phyloP scores from a whole-genome alignment of 176 grass and related monocot genomes.

The Carex scoparia region DNA sequence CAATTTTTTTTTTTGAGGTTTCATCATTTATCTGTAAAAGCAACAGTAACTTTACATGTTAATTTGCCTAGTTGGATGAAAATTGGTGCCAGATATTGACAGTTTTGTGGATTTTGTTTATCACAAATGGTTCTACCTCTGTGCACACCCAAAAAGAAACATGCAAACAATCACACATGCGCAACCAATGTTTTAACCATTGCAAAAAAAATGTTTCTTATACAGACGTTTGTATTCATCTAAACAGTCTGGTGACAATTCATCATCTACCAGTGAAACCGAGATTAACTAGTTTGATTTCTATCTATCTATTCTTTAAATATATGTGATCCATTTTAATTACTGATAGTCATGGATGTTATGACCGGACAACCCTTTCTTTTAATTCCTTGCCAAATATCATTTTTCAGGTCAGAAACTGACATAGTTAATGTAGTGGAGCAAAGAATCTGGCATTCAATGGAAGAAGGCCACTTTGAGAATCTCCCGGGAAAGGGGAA shows the following conservation, averaged over 20 bases:
- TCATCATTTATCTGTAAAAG: neutral
- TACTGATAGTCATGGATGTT: neutral
- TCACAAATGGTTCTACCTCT: neutral
- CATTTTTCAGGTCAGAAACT: conserved; percentile 60
- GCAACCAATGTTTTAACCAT: neutral
- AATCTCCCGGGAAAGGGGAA: conserved; percentile 85
- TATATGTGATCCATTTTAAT: neutral
- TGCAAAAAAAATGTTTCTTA: neutral
- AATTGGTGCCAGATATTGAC: neutral
- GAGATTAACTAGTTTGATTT: neutral
- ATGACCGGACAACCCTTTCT: neutral
- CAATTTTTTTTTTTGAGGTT: neutral
- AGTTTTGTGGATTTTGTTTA: neutral
- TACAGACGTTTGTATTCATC: neutral
- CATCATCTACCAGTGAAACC: neutral
- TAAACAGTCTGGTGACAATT: neutral
- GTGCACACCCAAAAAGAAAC: neutral
- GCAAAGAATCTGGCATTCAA: conserved; percentile 89
- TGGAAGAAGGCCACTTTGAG: conserved; percentile 93
- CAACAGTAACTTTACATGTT: neutral
- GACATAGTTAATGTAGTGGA: conserved; percentile 90
- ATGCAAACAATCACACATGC: neutral
- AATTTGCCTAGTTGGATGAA: neutral
- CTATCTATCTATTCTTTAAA: neutral
- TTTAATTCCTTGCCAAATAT: neutral